phyloP scores from a whole-genome alignment of 2,329 filamentous ascomycete species.

The Talaromyces verruculosus region DNA sequence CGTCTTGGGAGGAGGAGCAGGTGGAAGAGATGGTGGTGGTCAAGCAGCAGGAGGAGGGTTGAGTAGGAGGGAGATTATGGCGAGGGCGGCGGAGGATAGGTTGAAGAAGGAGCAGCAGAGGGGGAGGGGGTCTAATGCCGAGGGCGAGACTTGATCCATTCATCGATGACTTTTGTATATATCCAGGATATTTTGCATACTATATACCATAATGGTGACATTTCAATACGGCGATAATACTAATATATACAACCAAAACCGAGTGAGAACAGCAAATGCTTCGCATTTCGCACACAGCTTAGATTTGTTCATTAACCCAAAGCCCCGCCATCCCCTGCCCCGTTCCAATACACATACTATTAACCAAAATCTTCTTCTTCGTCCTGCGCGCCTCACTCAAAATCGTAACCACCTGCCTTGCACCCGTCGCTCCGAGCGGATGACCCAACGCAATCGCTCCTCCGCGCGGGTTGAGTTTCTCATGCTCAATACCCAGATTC shows the following conservation, averaged over 20 bases:
- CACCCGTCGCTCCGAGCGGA: conserved; percentile 85
- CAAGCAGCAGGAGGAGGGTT: conserved; percentile 32
- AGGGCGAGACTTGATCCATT: background rate
- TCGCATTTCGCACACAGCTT: background rate
- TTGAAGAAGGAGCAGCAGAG: conserved; percentile 53
- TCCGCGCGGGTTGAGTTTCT: conserved; percentile 86
- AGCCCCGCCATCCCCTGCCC: conserved; percentile 67
- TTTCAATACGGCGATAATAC: background rate
- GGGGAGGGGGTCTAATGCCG: conserved; percentile 27
- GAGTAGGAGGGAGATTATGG: conserved; percentile 71
- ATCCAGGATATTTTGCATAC: background rate
- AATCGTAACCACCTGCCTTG: conserved; percentile 86
- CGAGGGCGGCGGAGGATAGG: conserved; percentile 70
- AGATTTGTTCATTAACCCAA: conserved; percentile 62
- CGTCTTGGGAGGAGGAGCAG: conserved; percentile 59
- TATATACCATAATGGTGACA: background rate
- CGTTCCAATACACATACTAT: conserved; percentile 80
- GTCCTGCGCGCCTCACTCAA: conserved; percentile 78
- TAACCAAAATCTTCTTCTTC: conserved; percentile 88
- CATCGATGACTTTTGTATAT: background rate
- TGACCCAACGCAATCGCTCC: conserved; percentile 92
- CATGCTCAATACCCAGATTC: conserved; percentile 61
- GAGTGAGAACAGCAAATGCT: background rate
- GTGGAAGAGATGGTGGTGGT: conserved; percentile 14
- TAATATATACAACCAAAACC: background rate